Base-by-base conservation (phyloP, 208 protist genomes). In the Endotrypanum monterogeii region DNA sequence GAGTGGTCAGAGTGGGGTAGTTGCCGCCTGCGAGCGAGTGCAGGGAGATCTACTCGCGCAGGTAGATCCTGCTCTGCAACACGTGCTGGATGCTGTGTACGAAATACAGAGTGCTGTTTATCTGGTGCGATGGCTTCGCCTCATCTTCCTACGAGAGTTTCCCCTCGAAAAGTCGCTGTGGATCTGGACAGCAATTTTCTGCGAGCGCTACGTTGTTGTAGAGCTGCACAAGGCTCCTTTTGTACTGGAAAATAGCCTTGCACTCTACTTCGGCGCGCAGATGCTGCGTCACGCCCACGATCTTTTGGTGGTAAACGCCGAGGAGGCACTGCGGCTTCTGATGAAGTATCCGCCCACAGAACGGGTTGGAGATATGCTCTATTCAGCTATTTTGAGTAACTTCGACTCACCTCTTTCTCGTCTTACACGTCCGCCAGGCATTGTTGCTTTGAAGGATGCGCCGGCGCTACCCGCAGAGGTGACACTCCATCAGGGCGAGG, bases 61-160 rank as follows among this genome's bases (percentile, higher is more conserved):
- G n/a, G 28, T 92, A 7, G 92, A 97, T 61, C 77, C 82, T 2
- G 55, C 41, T 18, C 77, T 98, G 35, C 79, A 87, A 56, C 75
- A 84, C 32, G 71, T 91, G 44, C 83, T 98, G 30, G 84, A 89
- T 35, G 69, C 62, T 1, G 83, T 92, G 39, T 89, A 96, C 74
- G 76, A 78, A 20, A 92, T 98, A 61, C 78, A 96, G 66, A 81
- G 85, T 37, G 85, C 86, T 20, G 76, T 91, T 0, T 98, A 98
- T 69, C 75, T 95, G 3, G 83, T 98, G 20, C 84, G 94, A 32
- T 98, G 95, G 94, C 74, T 98, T 51, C 85, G 95, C 48, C 85
- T 98, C 30, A 71, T 97, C 32, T 96, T 98, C 61, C 72, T 97
- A 37, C 90, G 94, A 5, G 93, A 98, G 70, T 92, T 98, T 67